Evolutionary conservation across 805 yeast species (phyloP).

Genomic region (Ogataea nitratoaversa): DNA sequence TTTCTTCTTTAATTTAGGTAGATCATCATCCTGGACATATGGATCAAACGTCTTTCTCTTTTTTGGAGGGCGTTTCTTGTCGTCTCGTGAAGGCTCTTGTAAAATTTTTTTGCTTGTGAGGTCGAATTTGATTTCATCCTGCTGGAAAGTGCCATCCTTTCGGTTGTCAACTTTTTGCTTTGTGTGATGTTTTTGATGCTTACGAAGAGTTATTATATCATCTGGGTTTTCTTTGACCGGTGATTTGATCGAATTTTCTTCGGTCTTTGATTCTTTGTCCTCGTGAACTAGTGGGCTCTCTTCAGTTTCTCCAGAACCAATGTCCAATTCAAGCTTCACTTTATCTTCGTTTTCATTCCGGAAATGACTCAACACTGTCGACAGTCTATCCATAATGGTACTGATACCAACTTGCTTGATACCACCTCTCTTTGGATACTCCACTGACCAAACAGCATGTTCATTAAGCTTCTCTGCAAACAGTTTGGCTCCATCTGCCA

Average conservation of each 20-base stretch:
- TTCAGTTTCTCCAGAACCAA: slow-evolving; percentile 14
- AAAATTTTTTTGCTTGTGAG: slow-evolving; percentile 23
- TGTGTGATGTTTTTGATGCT: slow-evolving; percentile 18
- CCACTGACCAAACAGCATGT: slow-evolving; percentile 16
- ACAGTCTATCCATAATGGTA: slow-evolving; percentile 15
- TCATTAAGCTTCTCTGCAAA: neutral
- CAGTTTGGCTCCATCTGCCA: neutral
- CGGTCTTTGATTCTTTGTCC: slow-evolving; percentile 7
- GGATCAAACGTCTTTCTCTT: slow-evolving; percentile 53
- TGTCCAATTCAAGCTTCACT: slow-evolving; percentile 5
- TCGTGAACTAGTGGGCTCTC: slow-evolving; percentile 5
- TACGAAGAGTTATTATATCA: slow-evolving; percentile 31
- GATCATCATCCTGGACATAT: slow-evolving; percentile 34
- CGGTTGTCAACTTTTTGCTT: slow-evolving; percentile 17
- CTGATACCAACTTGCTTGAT: slow-evolving; percentile 7
- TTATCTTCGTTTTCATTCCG: slow-evolving; percentile 5
- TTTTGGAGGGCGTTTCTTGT: slow-evolving; percentile 15
- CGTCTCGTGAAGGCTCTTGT: slow-evolving; percentile 10
- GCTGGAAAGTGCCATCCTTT: slow-evolving; percentile 6
- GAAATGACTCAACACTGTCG: slow-evolving; percentile 13
- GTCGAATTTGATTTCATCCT: slow-evolving; percentile 28
- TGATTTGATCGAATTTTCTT: slow-evolving; percentile 14
- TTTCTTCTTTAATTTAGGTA: slow-evolving; percentile 26
- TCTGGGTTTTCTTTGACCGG: slow-evolving; percentile 19
- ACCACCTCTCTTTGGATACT: slow-evolving; percentile 17